Evolutionary conservation across 768 basidiomycete species (phyloP).

Genomic region (Russula ochroleuca): DNA sequence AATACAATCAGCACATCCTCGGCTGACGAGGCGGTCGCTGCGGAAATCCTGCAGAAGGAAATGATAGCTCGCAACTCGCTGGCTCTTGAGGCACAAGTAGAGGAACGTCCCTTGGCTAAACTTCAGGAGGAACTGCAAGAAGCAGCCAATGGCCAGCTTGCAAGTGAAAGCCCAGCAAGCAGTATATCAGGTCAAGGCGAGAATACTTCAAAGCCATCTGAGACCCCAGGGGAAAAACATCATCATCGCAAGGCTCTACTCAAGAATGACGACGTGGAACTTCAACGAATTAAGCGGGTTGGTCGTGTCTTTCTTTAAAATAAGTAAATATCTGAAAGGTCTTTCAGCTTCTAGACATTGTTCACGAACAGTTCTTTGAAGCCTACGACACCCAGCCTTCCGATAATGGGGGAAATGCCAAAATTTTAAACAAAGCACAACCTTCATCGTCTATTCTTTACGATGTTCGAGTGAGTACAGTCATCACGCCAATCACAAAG

Average conservation of each 20-base stretch:
- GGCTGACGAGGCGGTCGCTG: slow-evolving; percentile 37
- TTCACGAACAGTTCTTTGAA: slow-evolving; percentile 73
- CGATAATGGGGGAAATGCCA: slow-evolving; percentile 33
- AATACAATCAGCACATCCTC: slow-evolving; percentile 22
- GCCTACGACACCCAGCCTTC: slow-evolving; percentile 49
- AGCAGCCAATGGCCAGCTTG: slow-evolving; percentile 32
- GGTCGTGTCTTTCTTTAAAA: slow-evolving; percentile 27
- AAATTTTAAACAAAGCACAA: slow-evolving; percentile 32
- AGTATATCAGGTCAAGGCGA: slow-evolving; percentile 7
- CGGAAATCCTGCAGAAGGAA: slow-evolving; percentile 48
- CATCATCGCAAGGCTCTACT: slow-evolving; percentile 66
- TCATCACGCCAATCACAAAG: background rate
- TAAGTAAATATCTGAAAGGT: background rate
- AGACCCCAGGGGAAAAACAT: slow-evolving; percentile 40
- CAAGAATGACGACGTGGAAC: slow-evolving; percentile 83
- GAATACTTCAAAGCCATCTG: slow-evolving; percentile 13
- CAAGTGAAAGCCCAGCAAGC: slow-evolving; percentile 2
- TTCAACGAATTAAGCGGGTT: slow-evolving; percentile 73
- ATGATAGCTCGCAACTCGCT: slow-evolving; percentile 67
- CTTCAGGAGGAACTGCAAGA: slow-evolving; percentile 75
- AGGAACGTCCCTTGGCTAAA: slow-evolving; percentile 83
- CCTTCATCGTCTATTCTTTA: slow-evolving; percentile 36
- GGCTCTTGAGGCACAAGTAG: slow-evolving; percentile 77
- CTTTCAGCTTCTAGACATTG: slow-evolving; percentile 68
- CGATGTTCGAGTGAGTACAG: slow-evolving; percentile 73